A percentile compares a stretch with the other conserved stretches of the same genome.
Evolutionary conservation across 768 basidiomycete genomes (phyloP).

Genomic region (Hericium erinaceus): DNA sequence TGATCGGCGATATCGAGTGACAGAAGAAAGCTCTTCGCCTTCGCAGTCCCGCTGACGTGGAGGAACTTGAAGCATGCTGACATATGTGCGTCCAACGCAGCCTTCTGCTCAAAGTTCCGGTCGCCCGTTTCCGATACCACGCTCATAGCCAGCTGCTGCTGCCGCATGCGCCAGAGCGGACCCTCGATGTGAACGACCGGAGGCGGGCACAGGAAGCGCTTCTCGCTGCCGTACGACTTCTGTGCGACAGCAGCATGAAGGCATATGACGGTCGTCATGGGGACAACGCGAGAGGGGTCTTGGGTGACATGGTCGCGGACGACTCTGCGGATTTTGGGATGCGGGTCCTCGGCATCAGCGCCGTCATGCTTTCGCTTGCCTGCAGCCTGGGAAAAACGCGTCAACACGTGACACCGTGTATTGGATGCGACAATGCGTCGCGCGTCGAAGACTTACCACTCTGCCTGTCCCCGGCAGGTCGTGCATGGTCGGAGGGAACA

Average conservation of each 20-base stretch:
- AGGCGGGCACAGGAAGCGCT: slow-evolving; percentile 88
- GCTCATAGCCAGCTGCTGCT: slow-evolving; percentile 76
- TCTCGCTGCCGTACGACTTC: slow-evolving; percentile 94
- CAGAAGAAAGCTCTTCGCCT: slow-evolving; percentile 84
- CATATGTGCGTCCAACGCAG: slow-evolving; percentile 75
- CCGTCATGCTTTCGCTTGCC: slow-evolving; percentile 71
- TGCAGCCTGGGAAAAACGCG: slow-evolving; percentile 22
- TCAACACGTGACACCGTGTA: slow-evolving; percentile 5
- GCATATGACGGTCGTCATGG: slow-evolving; percentile 87
- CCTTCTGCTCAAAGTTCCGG: slow-evolving; percentile 78
- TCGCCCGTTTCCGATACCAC: slow-evolving; percentile 79
- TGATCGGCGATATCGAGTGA: slow-evolving; percentile 81
- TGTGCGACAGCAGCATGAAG: slow-evolving; percentile 91
- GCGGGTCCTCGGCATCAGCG: slow-evolving; percentile 50
- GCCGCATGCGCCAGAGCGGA: slow-evolving; percentile 75
- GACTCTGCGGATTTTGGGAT: slow-evolving; percentile 76
- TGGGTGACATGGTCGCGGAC: slow-evolving; percentile 76
- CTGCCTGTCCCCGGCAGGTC: not conserved
- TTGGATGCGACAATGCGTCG: not conserved
- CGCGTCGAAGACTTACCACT: not conserved
- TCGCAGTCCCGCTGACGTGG: slow-evolving; percentile 81
- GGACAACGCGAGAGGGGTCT: slow-evolving; percentile 65
- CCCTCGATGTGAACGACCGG: slow-evolving; percentile 91
- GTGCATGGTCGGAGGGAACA: slow-evolving; percentile 5
- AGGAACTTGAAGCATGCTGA: slow-evolving; percentile 86